phyloP scores from a whole-genome alignment of 176 grass and related monocot species.

The Eleusine coracana region DNA sequence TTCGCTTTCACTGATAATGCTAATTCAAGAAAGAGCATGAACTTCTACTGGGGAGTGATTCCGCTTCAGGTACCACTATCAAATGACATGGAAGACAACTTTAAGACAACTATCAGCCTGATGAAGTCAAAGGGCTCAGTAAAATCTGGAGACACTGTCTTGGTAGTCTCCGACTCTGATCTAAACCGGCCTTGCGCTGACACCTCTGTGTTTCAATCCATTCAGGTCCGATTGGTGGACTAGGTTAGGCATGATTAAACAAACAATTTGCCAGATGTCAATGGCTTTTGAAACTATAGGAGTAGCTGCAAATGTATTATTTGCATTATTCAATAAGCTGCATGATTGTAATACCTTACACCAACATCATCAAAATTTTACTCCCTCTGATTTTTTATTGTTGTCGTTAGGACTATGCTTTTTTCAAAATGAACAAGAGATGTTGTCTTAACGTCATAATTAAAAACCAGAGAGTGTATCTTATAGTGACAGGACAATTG shows the following conservation, averaged over 20 bases:
- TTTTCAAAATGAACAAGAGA: too few species aligned
- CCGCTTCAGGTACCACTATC: slow-evolving; percentile 50
- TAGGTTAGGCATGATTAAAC: slow-evolving; percentile 28
- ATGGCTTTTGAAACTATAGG: background rate
- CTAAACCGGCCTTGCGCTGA: slow-evolving; percentile 46
- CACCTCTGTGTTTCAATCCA: slow-evolving; percentile 52
- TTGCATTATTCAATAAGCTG: background rate
- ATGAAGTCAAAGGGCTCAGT: slow-evolving; percentile 55
- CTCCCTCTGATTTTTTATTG: too few species aligned
- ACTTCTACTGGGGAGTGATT: slow-evolving; percentile 69
- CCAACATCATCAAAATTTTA: background rate
- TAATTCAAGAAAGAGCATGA: slow-evolving; percentile 67
- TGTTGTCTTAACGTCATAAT: too few species aligned
- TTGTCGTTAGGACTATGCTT: too few species aligned
- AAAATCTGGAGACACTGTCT: slow-evolving; percentile 56
- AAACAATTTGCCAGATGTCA: background rate
- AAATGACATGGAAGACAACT: slow-evolving; percentile 59
- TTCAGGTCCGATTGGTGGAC: slow-evolving; percentile 60
- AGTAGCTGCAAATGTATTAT: background rate
- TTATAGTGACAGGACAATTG: too few species aligned
- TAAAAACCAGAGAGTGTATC: too few species aligned
- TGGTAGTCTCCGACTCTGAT: slow-evolving; percentile 62
- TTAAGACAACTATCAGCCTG: slow-evolving; percentile 47
- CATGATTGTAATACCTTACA: background rate
- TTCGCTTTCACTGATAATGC: slow-evolving; percentile 65